Conservation (phyloP, 2,329 filamentous ascomycete genomes). For the Cephalotrichum gorgonifer region DNA sequence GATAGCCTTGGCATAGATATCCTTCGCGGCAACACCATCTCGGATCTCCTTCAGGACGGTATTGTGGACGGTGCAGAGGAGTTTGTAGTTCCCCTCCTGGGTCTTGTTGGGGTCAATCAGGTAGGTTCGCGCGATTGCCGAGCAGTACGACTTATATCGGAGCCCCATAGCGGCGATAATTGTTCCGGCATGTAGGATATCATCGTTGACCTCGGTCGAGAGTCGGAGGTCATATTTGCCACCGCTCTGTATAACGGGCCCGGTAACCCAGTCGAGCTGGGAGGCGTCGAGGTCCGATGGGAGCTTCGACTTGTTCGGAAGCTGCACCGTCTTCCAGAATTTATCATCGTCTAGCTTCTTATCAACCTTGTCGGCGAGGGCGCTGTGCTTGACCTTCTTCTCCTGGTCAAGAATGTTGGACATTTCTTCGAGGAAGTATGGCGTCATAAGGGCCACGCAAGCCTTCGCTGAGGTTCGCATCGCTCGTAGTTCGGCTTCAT, state of each 20-base stretch:
- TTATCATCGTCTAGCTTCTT: constrained; percentile 87
- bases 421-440: constrained; percentile 98
- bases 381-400: constrained; percentile 90
- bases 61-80: constrained; percentile 75
- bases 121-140: constrained; percentile 85
- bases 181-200: constrained; percentile 77
- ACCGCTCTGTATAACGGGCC: constrained; percentile 86
- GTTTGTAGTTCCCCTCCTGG: constrained; percentile 89
- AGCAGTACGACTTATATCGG: constrained; percentile 92
- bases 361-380: constrained; percentile 76
- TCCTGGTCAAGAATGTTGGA: constrained; percentile 90
- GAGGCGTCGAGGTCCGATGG: constrained; percentile 77
- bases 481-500: constrained; percentile 84
- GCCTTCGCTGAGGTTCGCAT: constrained; percentile 93
- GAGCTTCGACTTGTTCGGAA: constrained; percentile 63
- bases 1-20: constrained; percentile 84
- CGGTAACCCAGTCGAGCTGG: constrained; percentile 90
- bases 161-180: constrained; percentile 89
- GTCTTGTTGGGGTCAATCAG: constrained; percentile 94
- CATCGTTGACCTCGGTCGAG: constrained; percentile 67
- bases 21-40: constrained; percentile 77
- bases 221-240: constrained; percentile 90
- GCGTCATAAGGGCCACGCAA: constrained; percentile 87
- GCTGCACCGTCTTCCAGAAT: constrained; percentile 75
- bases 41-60: constrained; percentile 83